Evolutionary conservation across 2,329 filamentous ascomycete species (phyloP).

Genomic region (Dothideomycetes sp.): DNA sequence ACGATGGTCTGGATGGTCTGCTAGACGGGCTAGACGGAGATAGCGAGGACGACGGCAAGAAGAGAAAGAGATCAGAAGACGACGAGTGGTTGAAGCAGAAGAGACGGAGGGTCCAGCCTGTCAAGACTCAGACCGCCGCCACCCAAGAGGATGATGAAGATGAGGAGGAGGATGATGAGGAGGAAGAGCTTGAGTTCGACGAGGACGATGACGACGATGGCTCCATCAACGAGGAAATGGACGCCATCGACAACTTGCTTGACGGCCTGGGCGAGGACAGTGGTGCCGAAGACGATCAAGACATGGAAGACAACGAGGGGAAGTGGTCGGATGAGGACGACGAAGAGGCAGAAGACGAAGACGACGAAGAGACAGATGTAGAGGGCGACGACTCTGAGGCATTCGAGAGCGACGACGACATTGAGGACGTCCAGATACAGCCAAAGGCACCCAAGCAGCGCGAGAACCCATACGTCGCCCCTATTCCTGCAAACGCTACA

Average conservation of each 20-base stretch:
- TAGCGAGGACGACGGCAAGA: constrained; percentile 41
- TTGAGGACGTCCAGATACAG: constrained; percentile 23
- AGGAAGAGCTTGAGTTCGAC: constrained; percentile 13
- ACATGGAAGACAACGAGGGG: constrained; percentile 17
- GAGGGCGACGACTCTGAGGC: constrained; percentile 19
- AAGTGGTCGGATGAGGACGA: constrained; percentile 27
- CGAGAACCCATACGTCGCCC: constrained; percentile 86
- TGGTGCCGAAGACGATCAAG: constrained; percentile 12
- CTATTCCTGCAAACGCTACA: constrained; percentile 33
- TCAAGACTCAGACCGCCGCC: constrained; percentile 18
- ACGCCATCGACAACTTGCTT: constrained; percentile 15
- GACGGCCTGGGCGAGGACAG: constrained; percentile 11
- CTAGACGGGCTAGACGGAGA: constrained; percentile 52
- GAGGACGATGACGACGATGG: constrained; percentile 13
- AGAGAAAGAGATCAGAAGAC: constrained; percentile 48
- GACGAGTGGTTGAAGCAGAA: constrained; percentile 50
- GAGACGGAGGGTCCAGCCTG: constrained; percentile 36
- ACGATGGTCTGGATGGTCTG: constrained; percentile 74
- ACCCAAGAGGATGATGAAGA: constrained; percentile 16
- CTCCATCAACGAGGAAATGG: constrained; percentile 2
- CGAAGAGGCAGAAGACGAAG: constrained; percentile 27
- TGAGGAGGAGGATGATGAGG: constrained; percentile 15
- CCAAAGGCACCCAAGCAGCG: constrained; percentile 35
- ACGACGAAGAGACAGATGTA: constrained; percentile 25
- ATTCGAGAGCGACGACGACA: constrained; percentile 20